Conservation (phyloP, 179 eudicot species). For the Silene vulgaris region DNA sequence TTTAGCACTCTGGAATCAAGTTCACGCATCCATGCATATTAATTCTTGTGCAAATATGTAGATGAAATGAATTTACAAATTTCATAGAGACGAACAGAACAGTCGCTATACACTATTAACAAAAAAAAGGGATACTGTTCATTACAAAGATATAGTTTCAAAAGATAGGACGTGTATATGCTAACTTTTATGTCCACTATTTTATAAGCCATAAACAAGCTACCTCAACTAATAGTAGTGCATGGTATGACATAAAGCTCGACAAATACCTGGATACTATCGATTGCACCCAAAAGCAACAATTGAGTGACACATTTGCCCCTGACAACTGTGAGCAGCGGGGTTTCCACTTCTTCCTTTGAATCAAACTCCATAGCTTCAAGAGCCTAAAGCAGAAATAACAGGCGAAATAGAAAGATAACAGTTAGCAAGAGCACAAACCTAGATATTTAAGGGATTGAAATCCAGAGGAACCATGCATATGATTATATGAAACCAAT, state of each 20-base stretch:
- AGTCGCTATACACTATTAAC: no score
- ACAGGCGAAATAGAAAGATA: slow-evolving; percentile 19
- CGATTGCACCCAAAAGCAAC: slow-evolving; percentile 76
- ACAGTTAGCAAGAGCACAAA: slow-evolving; percentile 10
- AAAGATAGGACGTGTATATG: no score
- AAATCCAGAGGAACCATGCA: background rate
- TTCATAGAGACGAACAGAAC: no score
- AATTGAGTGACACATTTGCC: slow-evolving; percentile 91
- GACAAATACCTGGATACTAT: slow-evolving; percentile 74
- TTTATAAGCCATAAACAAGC: background rate
- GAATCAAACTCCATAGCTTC: slow-evolving; percentile 44
- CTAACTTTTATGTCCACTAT: no score
- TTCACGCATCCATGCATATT: no score
- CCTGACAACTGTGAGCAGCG: slow-evolving; percentile 57
- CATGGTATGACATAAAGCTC: slow-evolving; percentile 11
- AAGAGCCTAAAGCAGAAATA: slow-evolving; percentile 37
- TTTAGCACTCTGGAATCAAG: no score
- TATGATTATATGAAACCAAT: background rate
- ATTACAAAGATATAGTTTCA: no score
- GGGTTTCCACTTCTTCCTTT: slow-evolving; percentile 63
- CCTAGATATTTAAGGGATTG: background rate
- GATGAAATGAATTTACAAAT: no score
- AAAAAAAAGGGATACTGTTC: no score
- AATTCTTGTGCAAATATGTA: no score
- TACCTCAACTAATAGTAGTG: background rate